Base-by-base conservation (phyloP, 495 filamentous ascomycete species). In the Annulohypoxylon bovei region DNA sequence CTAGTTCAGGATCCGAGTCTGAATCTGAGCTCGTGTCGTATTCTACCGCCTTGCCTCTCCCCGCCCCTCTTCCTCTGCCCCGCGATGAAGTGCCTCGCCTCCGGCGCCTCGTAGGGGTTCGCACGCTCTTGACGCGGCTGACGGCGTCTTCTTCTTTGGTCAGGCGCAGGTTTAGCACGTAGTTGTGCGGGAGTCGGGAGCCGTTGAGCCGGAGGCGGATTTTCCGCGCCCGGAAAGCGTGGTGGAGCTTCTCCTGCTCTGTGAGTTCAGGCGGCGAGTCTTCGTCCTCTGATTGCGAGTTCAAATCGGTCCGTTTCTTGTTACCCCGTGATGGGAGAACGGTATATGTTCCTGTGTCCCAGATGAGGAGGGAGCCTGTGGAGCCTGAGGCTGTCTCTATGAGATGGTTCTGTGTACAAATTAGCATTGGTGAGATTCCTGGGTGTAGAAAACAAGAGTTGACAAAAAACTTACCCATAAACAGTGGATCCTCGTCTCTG, bases 291-390 rank as follows among this genome's bases (percentile, higher is more conserved):
- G 80, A 80, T 8, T 56, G 72, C 5, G 78, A 75, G 53, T 79
- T 55, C 0, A 65, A 56, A 7, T 42, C 9, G 14, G 68, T 55
- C 16, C 67, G 60, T 8, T 78, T 71, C 18, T 82, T 74, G n/a
- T 54, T 69, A 23, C 40, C 53, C 4, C 64, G 52, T 16, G 20
- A 79, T 1, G 86, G 83, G 3, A 92, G 79, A 23, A 91, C 69
- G 54, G 82, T 79, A 70, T 91, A 91, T 59, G 88, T 88, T 6
- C 89, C 89, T 0, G 88, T 91, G 62, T 92, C 89, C 89, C 89
- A 92, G 35, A 92, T 89, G 12, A 92, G 83, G 14, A 92, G 79
- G 14, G 86, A 90, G 1, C 89, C 89, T 0, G 88, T 90, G 11
- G 78, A 78, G 9, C 67, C 50, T 2, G 86, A 88, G 6, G 86